Evolutionary conservation across 306 rosid species (phyloP).

Genomic region (Cicer pinnatifidum): DNA sequence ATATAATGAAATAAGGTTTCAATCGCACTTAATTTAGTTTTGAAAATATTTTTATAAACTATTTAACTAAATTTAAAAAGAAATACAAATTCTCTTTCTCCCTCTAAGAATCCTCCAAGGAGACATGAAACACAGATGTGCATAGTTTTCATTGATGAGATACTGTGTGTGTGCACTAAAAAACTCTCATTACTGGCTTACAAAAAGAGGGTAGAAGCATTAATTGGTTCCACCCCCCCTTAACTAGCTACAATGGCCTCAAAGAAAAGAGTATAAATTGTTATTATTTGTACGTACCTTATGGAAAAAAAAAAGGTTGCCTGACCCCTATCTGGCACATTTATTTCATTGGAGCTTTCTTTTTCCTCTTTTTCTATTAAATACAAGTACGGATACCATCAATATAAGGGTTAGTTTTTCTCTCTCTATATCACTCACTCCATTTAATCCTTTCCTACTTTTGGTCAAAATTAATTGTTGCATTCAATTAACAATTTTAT

Average conservation of each 20-base stretch:
- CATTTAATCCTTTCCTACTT: too few species aligned
- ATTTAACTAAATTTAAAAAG: too few species aligned
- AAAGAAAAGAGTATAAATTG: background rate
- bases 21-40: too few species aligned
- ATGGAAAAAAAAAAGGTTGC: background rate
- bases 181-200: conserved; percentile 18
- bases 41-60: too few species aligned
- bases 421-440: too few species aligned
- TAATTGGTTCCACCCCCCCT: conserved; percentile 4
- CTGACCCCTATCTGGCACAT: conserved; percentile 1
- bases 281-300: background rate
- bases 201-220: conserved; percentile 44
- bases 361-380: conserved; percentile 2
- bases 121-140: background rate
- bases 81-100: too few species aligned
- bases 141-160: background rate
- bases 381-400: background rate
- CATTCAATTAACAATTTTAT: too few species aligned
- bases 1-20: too few species aligned
- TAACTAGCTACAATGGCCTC: background rate
- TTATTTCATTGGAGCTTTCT: conserved; percentile 18
- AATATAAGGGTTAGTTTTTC: background rate
- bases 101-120: too few species aligned
- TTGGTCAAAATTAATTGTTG: too few species aligned
- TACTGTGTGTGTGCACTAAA: conserved; percentile 7